Evolutionary conservation across 805 yeast species (phyloP), one percentile per base, ranked within the genome.

Genomic region (Candida alai): DNA sequence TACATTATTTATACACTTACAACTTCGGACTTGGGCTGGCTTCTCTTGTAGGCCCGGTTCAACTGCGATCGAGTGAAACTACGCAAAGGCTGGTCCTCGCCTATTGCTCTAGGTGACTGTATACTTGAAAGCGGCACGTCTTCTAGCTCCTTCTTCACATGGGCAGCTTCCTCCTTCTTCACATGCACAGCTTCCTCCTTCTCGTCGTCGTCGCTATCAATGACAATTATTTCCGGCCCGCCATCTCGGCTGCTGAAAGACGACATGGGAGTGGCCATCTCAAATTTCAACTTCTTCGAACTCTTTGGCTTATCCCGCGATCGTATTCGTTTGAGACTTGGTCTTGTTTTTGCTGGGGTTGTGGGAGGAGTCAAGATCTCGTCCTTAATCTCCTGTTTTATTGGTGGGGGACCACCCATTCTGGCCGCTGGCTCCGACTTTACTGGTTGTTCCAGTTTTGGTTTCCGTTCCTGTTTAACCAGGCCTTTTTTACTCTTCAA

Each of bases 201-300:
- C 3, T 10, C 6, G 13, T 18, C 27, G 4, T 32, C 29, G 3
- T 16, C 28, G 20, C 21, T 23, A n/a, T 36, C 35, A 6, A 19
- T 21, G 14, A 20, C 17, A 14, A 20, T 30, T n/a, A 20, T 15
- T 11, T 30, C 22, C n/a, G 3, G 24, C 14, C 28, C 17, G 6
- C 3, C 11, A 30, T 31, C 41, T 6, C 36, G 37, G 3, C 49
- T 58, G 12, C 45, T 39, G 41, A 62, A 63, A 37, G 66, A 60
- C 25, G 64, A 49, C n/a, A 50, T 39, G 9, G 69, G 69, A 23
- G 67, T 54, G 1, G 64, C 62, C 21, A 59, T 42, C 13, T 49
- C 54, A 24, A 34, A 41, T 23, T 42, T 48, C 10, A 44, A 24
- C 29, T 42, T 37, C 34, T 38, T 24, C 23, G 11, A 26, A 19